Base-by-base conservation (phyloP, 192 early-diverging fungal species). In the Backusella tuberculispora region DNA sequence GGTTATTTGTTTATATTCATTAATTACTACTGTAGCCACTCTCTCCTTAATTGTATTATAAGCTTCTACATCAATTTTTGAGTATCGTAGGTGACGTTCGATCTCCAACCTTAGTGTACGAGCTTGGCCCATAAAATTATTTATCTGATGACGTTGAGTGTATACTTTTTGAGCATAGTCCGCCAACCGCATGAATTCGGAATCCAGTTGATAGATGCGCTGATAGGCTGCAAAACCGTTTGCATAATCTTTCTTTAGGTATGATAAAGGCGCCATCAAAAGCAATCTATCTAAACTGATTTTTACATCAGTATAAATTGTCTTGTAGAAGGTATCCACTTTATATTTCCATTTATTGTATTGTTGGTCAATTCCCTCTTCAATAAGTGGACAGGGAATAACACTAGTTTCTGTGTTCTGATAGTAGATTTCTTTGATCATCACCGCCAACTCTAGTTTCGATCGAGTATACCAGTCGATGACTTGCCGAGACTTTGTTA, bases 281-380 rank as follows among this genome's bases (percentile, higher is more conserved):
- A 60, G 53, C 24, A 60, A 12, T 3, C 53, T 19, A 26, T 60
- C 53, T 10, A 60, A 12, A 12, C 21, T 26, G 21, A 24, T 4
- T 26, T 60, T 60, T 60, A 60, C 19, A 24, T 60, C 53, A 9
- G 10, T 26, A 12, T 60, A 24, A 26, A 26, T 60, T 2, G 53
- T 60, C 26, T 60, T 60, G 26, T 26, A 60, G 53, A 60, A 60
- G 4, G 53, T 60, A 12, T 60, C 53, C 53, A 60, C 24, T 60
- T 26, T 60, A 24, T 19, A 26, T 60, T 26, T 60, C 53, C 53
- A 60, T 4, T 13, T 12, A 60, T 10, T 26, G 13, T 26, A 60
- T 24, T 60, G 9, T 10, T 60, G 9, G 21, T 60, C 53, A 24
- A 60, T 60, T 26, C 26, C 21, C 6, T 60, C 53, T 60, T 60